These are phyloP conservation scores for Fusarium tjaetaba DNA, from an alignment of 2,329 filamentous ascomycete species.

Conservation along the genomic window DNA sequence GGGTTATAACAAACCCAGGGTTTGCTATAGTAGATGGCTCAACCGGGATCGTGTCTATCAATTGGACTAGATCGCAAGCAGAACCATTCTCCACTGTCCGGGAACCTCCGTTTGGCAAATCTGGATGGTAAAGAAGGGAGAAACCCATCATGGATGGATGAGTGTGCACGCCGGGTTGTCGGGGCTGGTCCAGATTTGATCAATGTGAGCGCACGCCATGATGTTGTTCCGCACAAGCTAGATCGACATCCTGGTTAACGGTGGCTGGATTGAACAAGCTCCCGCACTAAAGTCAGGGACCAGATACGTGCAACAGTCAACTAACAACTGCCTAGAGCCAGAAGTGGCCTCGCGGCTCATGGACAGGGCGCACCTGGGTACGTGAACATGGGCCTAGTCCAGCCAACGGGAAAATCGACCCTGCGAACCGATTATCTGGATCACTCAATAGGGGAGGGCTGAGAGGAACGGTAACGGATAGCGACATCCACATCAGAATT, in stretches of 20 bases:
- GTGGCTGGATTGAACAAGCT: conserved; percentile 36
- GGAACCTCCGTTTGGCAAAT: conserved; percentile 42
- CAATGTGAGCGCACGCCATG: conserved; percentile 40
- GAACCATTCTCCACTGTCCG: conserved; percentile 40
- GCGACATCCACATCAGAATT: conserved; percentile 30
- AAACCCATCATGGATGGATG: conserved; percentile 31
- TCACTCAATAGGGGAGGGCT: conserved; percentile 34
- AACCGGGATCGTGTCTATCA: conserved; percentile 37
- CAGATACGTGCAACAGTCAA: conserved; percentile 19
- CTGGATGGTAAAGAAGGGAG: conserved; percentile 35
- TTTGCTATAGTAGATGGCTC: conserved; percentile 45
- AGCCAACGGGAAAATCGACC: conserved; percentile 35
- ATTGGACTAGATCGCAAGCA: conserved; percentile 42
- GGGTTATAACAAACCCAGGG: conserved; percentile 46
- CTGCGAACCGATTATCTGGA: conserved; percentile 39
- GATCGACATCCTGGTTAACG: conserved; percentile 38
- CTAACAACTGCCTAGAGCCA: conserved; percentile 15
- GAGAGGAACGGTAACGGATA: conserved; percentile 20
- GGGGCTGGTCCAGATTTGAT: conserved; percentile 39
- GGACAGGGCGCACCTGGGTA: conserved; percentile 25
- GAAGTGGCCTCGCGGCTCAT: conserved; percentile 28
- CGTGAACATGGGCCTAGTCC: conserved; percentile 24
- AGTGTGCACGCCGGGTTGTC: conserved; percentile 33
- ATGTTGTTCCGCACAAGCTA: conserved; percentile 24
- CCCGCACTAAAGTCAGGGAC: conserved; percentile 29